Conservation (phyloP, 352 stramenopile species). For the Vaucheria bursata region DNA sequence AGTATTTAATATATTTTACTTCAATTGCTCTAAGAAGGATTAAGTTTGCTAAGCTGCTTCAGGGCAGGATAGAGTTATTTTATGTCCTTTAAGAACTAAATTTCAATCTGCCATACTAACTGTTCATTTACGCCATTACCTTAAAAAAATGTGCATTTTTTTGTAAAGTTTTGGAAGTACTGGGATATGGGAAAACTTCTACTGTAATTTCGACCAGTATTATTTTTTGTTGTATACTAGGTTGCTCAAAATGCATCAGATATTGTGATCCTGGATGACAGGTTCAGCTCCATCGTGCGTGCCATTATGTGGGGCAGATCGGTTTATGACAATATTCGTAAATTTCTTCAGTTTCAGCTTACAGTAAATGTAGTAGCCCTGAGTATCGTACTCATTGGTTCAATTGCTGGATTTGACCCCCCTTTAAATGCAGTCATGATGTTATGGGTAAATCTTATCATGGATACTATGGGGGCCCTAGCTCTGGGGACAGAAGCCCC, state of each 20-base stretch:
- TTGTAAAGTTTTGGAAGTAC: too few relatives aligned
- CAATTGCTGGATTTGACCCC: conserved; percentile 44
- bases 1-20: too few relatives aligned
- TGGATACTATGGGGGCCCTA: conserved; percentile 80
- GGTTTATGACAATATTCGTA: conserved; percentile 86
- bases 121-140: too few relatives aligned
- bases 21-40: too few relatives aligned
- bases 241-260: conserved; percentile 95
- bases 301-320: conserved; percentile 91
- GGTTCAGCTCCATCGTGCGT: conserved; percentile 93
- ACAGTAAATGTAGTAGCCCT: conserved; percentile 71
- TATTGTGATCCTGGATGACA: conserved; percentile 96
- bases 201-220: too few relatives aligned
- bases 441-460: conserved; percentile 89
- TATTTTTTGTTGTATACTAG: too few relatives aligned
- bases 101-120: too few relatives aligned
- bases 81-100: too few relatives aligned
- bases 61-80: too few relatives aligned
- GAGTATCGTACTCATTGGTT: conserved; percentile 63
- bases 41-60: too few relatives aligned
- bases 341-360: conserved; percentile 63
- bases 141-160: too few relatives aligned
- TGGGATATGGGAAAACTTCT: too few relatives aligned
- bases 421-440: conserved; percentile 73
- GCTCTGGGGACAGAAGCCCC: conserved; percentile 74